Conservation (phyloP, 495 filamentous ascomycete species). For the Beverwykella pulmonaria region DNA sequence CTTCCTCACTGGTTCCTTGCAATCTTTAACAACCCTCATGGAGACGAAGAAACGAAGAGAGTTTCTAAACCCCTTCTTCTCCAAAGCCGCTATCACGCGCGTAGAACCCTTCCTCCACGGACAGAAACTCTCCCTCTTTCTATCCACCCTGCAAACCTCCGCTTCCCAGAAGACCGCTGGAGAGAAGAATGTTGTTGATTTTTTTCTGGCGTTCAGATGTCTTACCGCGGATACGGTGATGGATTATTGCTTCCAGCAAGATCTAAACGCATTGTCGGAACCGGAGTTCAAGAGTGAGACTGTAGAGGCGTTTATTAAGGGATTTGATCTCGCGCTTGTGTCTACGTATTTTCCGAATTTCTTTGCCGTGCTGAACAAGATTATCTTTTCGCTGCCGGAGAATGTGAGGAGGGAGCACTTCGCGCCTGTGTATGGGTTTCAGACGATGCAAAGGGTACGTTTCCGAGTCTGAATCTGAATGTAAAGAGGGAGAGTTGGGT, state of each 20-base stretch:
- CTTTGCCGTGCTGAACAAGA: background rate
- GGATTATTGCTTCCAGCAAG: conserved; percentile 22
- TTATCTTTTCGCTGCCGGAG: conserved; percentile 10
- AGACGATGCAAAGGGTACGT: conserved; percentile 13
- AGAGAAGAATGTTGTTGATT: conserved; percentile 2
- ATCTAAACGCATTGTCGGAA: background rate
- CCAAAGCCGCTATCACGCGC: conserved; percentile 8
- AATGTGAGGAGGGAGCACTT: conserved; percentile 1
- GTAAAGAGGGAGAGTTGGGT: background rate
- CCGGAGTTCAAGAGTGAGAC: conserved; percentile 5
- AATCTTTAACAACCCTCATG: background rate
- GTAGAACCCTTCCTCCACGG: conserved; percentile 12
- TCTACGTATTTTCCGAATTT: conserved; percentile 7
- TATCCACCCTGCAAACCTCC: background rate
- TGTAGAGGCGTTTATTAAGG: background rate
- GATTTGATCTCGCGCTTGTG: background rate
- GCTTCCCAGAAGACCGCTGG: no score
- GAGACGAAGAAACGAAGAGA: conserved; percentile 3
- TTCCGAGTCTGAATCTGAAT: background rate
- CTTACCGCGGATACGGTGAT: conserved; percentile 9
- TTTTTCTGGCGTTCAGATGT: conserved; percentile 10
- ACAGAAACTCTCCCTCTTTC: conserved; percentile 8
- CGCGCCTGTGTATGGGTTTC: conserved; percentile 1
- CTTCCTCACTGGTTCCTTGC: conserved; percentile 9
- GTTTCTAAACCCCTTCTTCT: conserved; percentile 16